Percentiles rank a stretch among this genome's conserved stretches.
Evolutionary conservation across 257 asterid species (phyloP).

Genomic region (Jacaranda mimosifolia): DNA sequence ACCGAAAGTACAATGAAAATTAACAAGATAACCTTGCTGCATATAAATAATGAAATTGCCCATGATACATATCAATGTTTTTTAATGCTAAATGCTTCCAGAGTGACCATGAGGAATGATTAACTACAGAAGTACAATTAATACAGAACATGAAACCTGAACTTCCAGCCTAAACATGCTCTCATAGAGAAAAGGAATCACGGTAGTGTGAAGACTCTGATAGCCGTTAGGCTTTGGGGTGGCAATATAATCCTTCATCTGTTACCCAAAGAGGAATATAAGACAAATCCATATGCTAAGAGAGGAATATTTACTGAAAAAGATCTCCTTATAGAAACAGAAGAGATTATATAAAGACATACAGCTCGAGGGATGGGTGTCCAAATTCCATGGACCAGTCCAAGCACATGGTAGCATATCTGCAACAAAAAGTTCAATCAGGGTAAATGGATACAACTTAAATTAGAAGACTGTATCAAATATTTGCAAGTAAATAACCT

Average conservation of each 20-base stretch:
- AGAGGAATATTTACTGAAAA: conserved; percentile 13
- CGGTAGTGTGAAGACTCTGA: conserved; percentile 96
- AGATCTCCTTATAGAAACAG: neutral
- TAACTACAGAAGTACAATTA: conserved; percentile 3
- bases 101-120: conserved; percentile 16
- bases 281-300: conserved; percentile 27
- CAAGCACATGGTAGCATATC: conserved; percentile 98
- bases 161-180: conserved; percentile 95
- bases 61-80: neutral
- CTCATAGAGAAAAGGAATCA: conserved; percentile 91
- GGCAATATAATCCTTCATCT: conserved; percentile 96
- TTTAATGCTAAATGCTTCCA: conserved; percentile 34
- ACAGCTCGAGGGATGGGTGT: conserved; percentile 95
- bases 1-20: conserved; percentile 21
- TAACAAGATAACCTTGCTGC: neutral
- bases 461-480: conserved; percentile 12
- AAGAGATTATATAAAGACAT: conserved; percentile 41
- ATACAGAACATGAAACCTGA: conserved; percentile 61
- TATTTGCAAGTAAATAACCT: conserved; percentile 23
- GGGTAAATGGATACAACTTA: conserved; percentile 14
- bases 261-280: conserved; percentile 39
- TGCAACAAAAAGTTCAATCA: conserved; percentile 42
- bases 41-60: neutral
- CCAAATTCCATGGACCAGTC: conserved; percentile 94
- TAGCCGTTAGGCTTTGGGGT: conserved; percentile 94